These are phyloP conservation scores for Suillus alpinus DNA, from an alignment of 768 basidiomycete species.

Conservation along the genomic window DNA sequence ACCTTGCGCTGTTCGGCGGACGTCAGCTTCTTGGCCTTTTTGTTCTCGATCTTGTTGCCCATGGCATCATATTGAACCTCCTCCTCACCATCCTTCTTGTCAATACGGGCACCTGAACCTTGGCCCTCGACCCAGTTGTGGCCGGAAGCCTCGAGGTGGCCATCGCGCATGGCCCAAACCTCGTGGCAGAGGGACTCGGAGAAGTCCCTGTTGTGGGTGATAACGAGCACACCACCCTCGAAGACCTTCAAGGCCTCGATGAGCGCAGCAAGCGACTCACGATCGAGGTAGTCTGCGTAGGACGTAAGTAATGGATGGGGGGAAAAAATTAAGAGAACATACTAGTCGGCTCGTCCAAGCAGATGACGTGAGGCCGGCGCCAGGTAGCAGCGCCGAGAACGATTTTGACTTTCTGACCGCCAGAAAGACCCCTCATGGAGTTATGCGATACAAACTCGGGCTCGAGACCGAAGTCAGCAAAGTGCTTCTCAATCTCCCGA, in stretches of 20 bases:
- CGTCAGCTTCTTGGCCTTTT: conserved; percentile 85
- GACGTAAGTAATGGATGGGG: not conserved
- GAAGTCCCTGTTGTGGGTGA: conserved; percentile 98
- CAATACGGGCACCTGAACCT: conserved; percentile 91
- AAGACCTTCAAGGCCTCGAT: conserved; percentile 98
- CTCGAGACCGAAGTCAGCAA: conserved; percentile 98
- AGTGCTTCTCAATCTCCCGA: conserved; percentile 98
- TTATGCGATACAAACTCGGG: conserved; percentile 99
- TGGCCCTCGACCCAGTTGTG: conserved; percentile 99
- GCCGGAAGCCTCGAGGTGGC: conserved; percentile 92
- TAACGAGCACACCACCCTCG: conserved; percentile 97
- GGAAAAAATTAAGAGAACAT: conserved; percentile 23
- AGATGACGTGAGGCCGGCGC: conserved; percentile 98
- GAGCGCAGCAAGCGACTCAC: conserved; percentile 98
- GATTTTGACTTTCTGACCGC: conserved; percentile 99
- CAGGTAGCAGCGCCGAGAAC: conserved; percentile 98
- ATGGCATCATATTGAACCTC: conserved; percentile 93
- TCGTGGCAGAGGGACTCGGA: conserved; percentile 97
- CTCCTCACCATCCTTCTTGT: conserved; percentile 89
- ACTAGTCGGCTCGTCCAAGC: conserved; percentile 96
- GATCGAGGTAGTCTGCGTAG: conserved; percentile 88
- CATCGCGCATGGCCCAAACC: conserved; percentile 99
- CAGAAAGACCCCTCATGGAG: conserved; percentile 97
- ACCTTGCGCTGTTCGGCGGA: conserved; percentile 82
- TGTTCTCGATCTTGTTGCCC: conserved; percentile 92